These are phyloP conservation scores for Raphanus hybrid DNA, from an alignment of 441 rosid genomes.

Conservation along the genomic window DNA sequence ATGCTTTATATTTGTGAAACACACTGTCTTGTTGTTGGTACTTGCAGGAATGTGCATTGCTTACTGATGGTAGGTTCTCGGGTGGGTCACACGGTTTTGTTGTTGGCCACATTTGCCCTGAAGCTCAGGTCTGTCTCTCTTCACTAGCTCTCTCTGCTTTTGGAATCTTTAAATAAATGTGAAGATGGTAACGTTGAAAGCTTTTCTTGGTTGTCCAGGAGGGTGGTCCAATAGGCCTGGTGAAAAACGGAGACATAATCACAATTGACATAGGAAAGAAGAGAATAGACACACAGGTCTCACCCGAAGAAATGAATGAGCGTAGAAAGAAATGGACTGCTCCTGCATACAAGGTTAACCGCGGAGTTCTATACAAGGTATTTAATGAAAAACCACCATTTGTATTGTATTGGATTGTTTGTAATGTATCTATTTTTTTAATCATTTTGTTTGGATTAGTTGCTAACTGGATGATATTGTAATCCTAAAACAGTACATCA, in stretches of 20 bases:
- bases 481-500: constrained; percentile 70
- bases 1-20: too few species aligned
- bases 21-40: too few species aligned
- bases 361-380: constrained; percentile 87
- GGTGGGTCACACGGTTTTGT: constrained; percentile 99
- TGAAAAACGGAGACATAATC: constrained; percentile 77
- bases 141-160: constrained; percentile 3
- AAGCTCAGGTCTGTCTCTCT: constrained; percentile 74
- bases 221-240: constrained; percentile 92
- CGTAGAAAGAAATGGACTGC: constrained; percentile 78
- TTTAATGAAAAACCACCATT: background rate
- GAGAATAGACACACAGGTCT: constrained; percentile 71
- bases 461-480: background rate
- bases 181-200: constrained; percentile 12
- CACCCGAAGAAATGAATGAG: constrained; percentile 65
- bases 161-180: constrained; percentile 3
- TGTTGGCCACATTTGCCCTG: constrained; percentile 96
- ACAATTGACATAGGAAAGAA: constrained; percentile 71
- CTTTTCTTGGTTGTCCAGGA: constrained; percentile 54
- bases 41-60: constrained; percentile 93
- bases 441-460: constrained; percentile 3
- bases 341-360: constrained; percentile 67
- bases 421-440: background rate
- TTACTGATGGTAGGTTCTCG: constrained; percentile 97
- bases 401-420: background rate